Conservation (phyloP, 2,329 filamentous ascomycete species). For the Penicillium sp. region DNA sequence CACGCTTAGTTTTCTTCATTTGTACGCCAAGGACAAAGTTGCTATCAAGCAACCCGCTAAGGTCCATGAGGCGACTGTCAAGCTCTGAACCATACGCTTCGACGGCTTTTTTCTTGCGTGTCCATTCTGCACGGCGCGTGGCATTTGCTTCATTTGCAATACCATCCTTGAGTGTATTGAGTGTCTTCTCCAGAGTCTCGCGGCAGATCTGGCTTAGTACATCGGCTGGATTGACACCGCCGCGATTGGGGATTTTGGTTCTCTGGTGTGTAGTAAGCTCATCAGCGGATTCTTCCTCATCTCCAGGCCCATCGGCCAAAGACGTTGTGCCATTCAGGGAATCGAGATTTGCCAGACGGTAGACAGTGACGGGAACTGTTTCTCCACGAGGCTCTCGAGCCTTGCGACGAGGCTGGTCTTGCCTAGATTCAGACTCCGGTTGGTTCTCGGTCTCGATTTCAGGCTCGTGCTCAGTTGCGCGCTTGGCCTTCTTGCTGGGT, state of each 20-base stretch:
- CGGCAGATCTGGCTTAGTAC: conserved; percentile 52
- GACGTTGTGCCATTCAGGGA: conserved; percentile 28
- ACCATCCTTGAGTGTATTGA: conserved; percentile 43
- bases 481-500: conserved; percentile 11
- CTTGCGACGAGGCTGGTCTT: conserved; percentile 23
- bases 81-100: conserved; percentile 50
- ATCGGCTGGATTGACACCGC: conserved; percentile 53
- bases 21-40: conserved; percentile 49
- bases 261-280: conserved; percentile 35
- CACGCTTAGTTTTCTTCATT: conserved; percentile 46
- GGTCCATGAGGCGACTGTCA: conserved; percentile 50
- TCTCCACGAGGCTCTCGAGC: conserved; percentile 34
- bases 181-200: conserved; percentile 50
- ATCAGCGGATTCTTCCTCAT: conserved; percentile 31
- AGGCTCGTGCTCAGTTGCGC: conserved; percentile 7
- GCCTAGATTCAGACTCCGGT: not conserved
- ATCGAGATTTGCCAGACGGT: conserved; percentile 39
- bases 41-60: conserved; percentile 54
- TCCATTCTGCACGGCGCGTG: conserved; percentile 41
- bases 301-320: conserved; percentile 21
- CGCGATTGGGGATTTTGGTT: conserved; percentile 40
- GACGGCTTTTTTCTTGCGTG: conserved; percentile 49
- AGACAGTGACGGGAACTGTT: conserved; percentile 44
- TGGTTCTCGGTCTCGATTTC: conserved; percentile 4
- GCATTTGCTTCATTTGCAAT: conserved; percentile 43